phyloP scores from a whole-genome alignment of 179 eudicot genomes.

The Patellifolia procumbens region DNA sequence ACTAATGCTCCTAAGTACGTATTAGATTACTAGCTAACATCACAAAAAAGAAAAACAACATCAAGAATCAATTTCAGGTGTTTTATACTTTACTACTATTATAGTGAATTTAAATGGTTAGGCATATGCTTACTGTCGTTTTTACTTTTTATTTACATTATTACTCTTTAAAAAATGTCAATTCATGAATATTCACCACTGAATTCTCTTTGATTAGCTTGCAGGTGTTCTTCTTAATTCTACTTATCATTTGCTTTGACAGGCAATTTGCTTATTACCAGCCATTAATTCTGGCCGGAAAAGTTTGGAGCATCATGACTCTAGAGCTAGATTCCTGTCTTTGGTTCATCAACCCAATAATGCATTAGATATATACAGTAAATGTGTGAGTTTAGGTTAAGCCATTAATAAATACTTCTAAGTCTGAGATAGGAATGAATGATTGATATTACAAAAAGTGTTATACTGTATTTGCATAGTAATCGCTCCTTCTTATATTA shows the following conservation, averaged over 20 bases:
- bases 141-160: background rate
- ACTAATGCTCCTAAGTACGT: background rate
- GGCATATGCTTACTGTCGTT: conserved; percentile 26
- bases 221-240: background rate
- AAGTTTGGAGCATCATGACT: background rate
- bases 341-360: conserved; percentile 1
- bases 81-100: background rate
- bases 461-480: too few relatives aligned
- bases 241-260: conserved; percentile 4
- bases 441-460: too few relatives aligned
- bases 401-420: too few relatives aligned
- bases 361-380: too few relatives aligned
- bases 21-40: background rate
- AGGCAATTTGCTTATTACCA: conserved; percentile 20
- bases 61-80: conserved; percentile 17
- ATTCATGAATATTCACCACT: conserved; percentile 25
- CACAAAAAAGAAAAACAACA: background rate
- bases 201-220: background rate
- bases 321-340: background rate
- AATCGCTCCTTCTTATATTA: too few relatives aligned
- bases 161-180: background rate
- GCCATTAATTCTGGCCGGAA: conserved; percentile 1
- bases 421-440: too few relatives aligned
- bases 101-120: background rate
- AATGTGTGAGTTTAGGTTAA: too few relatives aligned